Evolutionary conservation across 495 filamentous ascomycete species (phyloP).

Genomic region (Cryomyces antarcticus): DNA sequence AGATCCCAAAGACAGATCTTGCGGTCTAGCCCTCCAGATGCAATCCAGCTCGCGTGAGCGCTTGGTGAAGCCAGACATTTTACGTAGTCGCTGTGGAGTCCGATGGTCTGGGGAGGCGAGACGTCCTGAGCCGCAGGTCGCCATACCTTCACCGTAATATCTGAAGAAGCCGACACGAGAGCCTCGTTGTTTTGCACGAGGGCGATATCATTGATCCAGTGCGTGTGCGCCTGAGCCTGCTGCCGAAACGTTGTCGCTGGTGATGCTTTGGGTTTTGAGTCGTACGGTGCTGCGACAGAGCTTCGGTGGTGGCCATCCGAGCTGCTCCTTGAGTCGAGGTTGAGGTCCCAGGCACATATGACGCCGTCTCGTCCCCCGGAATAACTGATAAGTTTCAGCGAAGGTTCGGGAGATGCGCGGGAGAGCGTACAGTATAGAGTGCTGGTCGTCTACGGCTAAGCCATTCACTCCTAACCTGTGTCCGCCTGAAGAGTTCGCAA

Average conservation of each 20-base stretch:
- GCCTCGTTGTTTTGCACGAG: conserved; percentile 65
- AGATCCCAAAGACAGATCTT: conserved; percentile 89
- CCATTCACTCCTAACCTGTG: conserved; percentile 91
- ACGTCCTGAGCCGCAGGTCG: conserved; percentile 55
- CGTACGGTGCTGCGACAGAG: conserved; percentile 14
- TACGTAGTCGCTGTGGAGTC: conserved; percentile 87
- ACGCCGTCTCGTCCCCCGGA: conserved; percentile 90
- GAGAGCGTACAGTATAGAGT: conserved; percentile 54
- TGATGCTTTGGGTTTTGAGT: conserved; percentile 12
- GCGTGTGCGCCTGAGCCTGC: conserved; percentile 92
- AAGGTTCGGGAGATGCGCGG: not conserved
- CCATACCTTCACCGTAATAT: conserved; percentile 89
- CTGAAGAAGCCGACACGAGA: conserved; percentile 84
- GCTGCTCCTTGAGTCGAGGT: conserved; percentile 22
- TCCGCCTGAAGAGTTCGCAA: conserved; percentile 73
- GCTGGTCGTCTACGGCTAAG: conserved; percentile 63
- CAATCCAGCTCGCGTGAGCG: conserved; percentile 61
- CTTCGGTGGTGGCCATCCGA: conserved; percentile 15
- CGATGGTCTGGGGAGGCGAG: conserved; percentile 57
- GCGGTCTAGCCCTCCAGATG: conserved; percentile 85
- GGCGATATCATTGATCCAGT: conserved; percentile 97
- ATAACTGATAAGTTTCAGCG: conserved; percentile 36
- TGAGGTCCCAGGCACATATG: conserved; percentile 86
- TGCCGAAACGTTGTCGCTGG: conserved; percentile 52
- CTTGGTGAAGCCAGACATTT: conserved; percentile 75